Evolutionary conservation across 805 yeast species (phyloP).

Genomic region (Kazachstania viticola): DNA sequence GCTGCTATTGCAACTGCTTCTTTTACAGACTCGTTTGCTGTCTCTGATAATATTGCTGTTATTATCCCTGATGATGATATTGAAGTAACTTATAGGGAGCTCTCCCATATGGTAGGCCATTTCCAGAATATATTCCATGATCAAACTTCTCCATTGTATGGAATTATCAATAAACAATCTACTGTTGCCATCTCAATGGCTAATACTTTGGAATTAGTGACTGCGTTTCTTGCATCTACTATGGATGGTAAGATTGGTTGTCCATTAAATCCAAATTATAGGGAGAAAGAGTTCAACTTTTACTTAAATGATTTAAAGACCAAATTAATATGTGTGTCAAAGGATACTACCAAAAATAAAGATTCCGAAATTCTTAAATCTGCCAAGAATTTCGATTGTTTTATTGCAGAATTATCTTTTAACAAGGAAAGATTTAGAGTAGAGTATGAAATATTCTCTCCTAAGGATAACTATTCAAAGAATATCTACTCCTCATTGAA

Average conservation of each 20-base stretch:
- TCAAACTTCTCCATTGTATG: slow-evolving; percentile 32
- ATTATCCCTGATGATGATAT: slow-evolving; percentile 37
- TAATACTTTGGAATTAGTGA: slow-evolving; percentile 47
- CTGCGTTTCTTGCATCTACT: slow-evolving; percentile 45
- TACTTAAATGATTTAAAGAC: slow-evolving; percentile 52
- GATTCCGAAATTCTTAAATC: slow-evolving; percentile 37
- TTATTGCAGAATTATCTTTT: slow-evolving; percentile 43
- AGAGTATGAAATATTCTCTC: slow-evolving; percentile 29
- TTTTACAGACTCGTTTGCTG: slow-evolving; percentile 28
- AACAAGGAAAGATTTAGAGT: slow-evolving; percentile 30
- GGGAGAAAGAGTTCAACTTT: slow-evolving; percentile 49
- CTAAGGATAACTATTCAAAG: slow-evolving; percentile 17
- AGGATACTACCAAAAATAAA: slow-evolving; percentile 29
- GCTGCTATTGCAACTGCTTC: slow-evolving; percentile 23
- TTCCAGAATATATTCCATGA: slow-evolving; percentile 37
- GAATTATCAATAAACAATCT: slow-evolving; percentile 27
- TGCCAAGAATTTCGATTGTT: slow-evolving; percentile 36
- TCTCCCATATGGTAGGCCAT: slow-evolving; percentile 35
- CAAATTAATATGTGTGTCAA: slow-evolving; percentile 45
- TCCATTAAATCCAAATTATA: slow-evolving; percentile 56
- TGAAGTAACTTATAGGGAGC: slow-evolving; percentile 33
- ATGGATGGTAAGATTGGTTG: slow-evolving; percentile 50
- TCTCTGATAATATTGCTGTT: slow-evolving; percentile 32
- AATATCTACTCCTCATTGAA: slow-evolving; percentile 17
- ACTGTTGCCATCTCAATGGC: slow-evolving; percentile 51